Conservation (phyloP, 2,329 filamentous ascomycete species). For the Pestalotiopsis sp. region DNA sequence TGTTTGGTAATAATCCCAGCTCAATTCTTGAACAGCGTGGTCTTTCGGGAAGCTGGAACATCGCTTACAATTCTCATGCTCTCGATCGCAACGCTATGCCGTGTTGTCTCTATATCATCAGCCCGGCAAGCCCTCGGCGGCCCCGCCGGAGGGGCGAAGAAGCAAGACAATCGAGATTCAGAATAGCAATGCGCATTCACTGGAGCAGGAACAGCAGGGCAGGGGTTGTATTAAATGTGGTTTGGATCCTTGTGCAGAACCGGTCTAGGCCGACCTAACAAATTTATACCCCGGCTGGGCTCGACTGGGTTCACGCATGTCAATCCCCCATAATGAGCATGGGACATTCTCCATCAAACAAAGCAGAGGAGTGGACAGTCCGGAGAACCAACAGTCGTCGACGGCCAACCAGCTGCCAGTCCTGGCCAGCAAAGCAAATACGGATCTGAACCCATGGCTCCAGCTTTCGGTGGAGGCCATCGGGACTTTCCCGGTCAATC, state of each 20-base stretch:
- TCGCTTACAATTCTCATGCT: background rate
- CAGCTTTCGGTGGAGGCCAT: background rate
- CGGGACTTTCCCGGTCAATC: background rate
- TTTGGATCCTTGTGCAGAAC: background rate
- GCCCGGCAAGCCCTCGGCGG: background rate
- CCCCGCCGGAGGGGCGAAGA: background rate
- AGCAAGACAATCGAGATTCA: background rate
- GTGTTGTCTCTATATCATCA: background rate
- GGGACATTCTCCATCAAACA: background rate
- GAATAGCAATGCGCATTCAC: background rate
- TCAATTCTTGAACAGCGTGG: background rate
- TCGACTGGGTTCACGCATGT: background rate
- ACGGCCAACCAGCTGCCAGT: background rate
- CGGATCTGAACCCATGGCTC: background rate
- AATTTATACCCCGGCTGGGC: background rate
- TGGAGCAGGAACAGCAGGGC: background rate
- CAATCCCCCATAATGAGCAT: background rate
- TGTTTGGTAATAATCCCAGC: background rate
- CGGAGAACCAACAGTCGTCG: background rate
- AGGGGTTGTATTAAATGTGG: background rate
- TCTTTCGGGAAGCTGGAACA: background rate
- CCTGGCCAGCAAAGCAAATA: background rate
- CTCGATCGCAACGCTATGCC: background rate
- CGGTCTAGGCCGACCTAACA: background rate
- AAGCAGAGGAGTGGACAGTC: background rate